phyloP scores from a whole-genome alignment of 495 filamentous ascomycete species.

The Penicillium steckii region DNA sequence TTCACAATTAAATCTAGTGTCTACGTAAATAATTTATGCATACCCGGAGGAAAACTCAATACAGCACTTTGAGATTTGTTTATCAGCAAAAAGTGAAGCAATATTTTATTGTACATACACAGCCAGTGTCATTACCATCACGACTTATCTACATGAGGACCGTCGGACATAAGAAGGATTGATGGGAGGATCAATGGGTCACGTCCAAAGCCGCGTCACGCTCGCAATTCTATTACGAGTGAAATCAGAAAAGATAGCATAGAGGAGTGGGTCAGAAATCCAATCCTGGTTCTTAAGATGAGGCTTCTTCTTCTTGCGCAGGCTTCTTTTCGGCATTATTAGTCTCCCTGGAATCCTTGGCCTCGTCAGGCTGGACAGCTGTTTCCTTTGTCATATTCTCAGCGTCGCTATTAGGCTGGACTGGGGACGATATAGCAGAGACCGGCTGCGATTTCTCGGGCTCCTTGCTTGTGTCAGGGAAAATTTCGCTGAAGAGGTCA shows the following conservation, averaged over 20 bases:
- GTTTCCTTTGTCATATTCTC: conserved; percentile 15
- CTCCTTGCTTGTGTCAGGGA: conserved; percentile 36
- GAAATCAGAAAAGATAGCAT: conserved; percentile 4
- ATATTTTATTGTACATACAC: background rate
- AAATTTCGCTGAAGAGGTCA: conserved; percentile 57
- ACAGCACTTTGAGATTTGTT: no score
- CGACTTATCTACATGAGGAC: conserved; percentile 16
- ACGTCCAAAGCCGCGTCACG: background rate
- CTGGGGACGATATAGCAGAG: conserved; percentile 22
- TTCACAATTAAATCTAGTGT: no score
- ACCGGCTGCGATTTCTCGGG: conserved; percentile 21
- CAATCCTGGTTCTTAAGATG: conserved; percentile 1
- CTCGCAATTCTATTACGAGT: conserved; percentile 23
- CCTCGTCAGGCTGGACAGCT: background rate
- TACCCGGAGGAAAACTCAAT: no score
- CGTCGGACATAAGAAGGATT: background rate
- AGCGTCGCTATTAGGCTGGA: conserved; percentile 7
- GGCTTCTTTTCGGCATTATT: conserved; percentile 2
- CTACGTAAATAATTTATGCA: no score
- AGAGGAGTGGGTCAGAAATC: background rate
- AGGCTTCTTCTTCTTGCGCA: conserved; percentile 4
- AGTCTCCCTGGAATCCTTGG: background rate
- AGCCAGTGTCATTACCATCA: background rate
- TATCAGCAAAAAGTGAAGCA: no score
- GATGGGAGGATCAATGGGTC: background rate